Evolutionary conservation across 192 early-diverging fungal species (phyloP).

Genomic region (Endogone sp.): DNA sequence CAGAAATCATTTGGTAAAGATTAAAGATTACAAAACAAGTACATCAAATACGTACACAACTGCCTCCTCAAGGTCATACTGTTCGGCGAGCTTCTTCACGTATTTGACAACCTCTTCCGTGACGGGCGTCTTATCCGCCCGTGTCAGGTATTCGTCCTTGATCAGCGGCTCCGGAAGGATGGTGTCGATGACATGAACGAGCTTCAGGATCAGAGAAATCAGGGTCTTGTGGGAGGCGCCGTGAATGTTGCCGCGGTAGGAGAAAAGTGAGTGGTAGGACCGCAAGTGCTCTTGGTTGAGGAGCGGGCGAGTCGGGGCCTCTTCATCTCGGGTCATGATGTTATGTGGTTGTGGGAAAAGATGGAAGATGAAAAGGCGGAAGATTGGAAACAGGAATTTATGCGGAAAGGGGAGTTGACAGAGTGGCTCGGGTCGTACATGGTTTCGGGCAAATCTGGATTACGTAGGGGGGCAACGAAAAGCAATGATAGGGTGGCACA

Average conservation of each 20-base stretch:
- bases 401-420: not conserved
- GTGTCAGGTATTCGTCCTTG: conserved; percentile 7
- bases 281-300: not conserved
- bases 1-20: too few species aligned
- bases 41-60: conserved; percentile 18
- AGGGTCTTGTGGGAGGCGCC: not conserved
- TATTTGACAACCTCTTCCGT: conserved; percentile 28
- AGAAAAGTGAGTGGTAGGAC: not conserved
- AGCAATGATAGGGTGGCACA: too few species aligned
- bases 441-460: not conserved
- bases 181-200: conserved; percentile 29
- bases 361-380: not conserved
- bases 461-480: not conserved
- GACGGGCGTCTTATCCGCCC: conserved; percentile 25
- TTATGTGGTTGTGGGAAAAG: not conserved
- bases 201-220: conserved; percentile 17
- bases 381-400: not conserved
- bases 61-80: conserved; percentile 21
- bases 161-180: conserved; percentile 5
- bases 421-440: not conserved
- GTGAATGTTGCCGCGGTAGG: not conserved
- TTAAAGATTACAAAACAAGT: too few species aligned
- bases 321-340: not conserved
- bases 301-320: not conserved
- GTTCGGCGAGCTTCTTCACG: not conserved